These are phyloP conservation scores for Entonaema liquescens DNA, from an alignment of 495 filamentous ascomycete species.

Conservation along the genomic window DNA sequence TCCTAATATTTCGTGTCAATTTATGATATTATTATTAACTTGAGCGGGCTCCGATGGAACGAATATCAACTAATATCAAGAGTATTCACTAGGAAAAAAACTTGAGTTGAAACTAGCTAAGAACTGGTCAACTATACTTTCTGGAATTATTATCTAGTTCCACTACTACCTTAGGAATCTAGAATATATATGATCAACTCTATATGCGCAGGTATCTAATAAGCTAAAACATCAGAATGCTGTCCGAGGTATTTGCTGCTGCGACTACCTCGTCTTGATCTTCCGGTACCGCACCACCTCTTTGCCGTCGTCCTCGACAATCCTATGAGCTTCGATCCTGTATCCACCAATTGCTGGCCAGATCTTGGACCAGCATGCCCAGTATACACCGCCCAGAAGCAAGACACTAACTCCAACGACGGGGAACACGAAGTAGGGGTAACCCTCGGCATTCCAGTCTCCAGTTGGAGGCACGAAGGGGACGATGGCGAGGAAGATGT, in stretches of 20 bases:
- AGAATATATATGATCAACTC: neutral
- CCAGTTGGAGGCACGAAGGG: constrained; percentile 61
- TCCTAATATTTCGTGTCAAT: no score
- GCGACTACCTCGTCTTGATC: constrained; percentile 38
- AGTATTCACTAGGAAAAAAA: neutral
- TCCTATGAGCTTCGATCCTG: constrained; percentile 51
- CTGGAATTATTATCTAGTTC: neutral
- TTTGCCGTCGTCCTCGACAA: constrained; percentile 50
- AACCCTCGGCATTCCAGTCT: constrained; percentile 58
- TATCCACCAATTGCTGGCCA: constrained; percentile 58
- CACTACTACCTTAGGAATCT: neutral
- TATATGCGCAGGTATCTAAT: neutral
- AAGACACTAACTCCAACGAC: constrained; percentile 60
- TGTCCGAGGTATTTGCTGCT: neutral
- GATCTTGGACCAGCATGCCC: constrained; percentile 58
- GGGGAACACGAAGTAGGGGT: constrained; percentile 63
- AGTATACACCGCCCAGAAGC: constrained; percentile 58
- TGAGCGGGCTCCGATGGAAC: neutral
- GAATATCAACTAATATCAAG: neutral
- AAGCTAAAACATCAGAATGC: neutral
- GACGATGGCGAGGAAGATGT: constrained; percentile 60
- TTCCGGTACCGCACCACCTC: constrained; percentile 58
- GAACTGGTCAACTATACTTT: neutral
- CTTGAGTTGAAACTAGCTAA: neutral
- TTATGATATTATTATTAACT: neutral